These are phyloP conservation scores for Aaosphaeria pasadenensis DNA, from an alignment of 2,329 filamentous ascomycete species.

Conservation along the genomic window DNA sequence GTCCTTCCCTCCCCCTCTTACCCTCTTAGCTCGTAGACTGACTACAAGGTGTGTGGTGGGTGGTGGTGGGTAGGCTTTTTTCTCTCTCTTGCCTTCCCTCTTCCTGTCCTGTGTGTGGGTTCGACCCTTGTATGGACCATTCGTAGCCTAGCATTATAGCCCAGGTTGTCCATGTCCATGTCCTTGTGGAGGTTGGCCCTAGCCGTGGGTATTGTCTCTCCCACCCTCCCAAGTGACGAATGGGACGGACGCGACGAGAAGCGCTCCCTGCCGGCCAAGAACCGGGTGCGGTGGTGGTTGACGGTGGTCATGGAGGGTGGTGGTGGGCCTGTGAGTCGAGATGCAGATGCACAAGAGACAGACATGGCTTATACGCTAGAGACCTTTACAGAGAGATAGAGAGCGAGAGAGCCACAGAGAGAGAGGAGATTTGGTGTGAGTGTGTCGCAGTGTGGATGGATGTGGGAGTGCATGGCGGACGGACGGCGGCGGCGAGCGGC, in stretches of 20 bases:
- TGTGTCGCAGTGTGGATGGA: not conserved
- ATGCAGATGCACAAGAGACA: not conserved
- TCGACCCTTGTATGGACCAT: too few relatives aligned
- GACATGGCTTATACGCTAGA: not conserved
- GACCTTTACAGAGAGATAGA: not conserved
- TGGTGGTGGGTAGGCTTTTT: not conserved
- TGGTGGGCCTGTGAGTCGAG: not conserved
- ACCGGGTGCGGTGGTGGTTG: not conserved
- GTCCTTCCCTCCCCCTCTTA: too few relatives aligned
- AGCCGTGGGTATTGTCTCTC: too few relatives aligned
- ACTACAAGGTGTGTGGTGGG: not conserved
- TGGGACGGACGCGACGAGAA: not conserved
- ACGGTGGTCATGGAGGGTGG: not conserved
- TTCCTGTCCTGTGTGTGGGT: too few relatives aligned
- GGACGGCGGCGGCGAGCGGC: not conserved
- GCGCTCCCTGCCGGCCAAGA: conserved; percentile 6
- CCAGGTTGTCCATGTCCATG: too few relatives aligned
- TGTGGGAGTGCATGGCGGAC: not conserved
- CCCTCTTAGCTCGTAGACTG: not conserved
- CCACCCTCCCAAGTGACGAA: too few relatives aligned
- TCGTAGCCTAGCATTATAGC: too few relatives aligned
- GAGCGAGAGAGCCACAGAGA: not conserved
- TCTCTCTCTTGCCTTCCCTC: too few relatives aligned
- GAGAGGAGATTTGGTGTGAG: not conserved
- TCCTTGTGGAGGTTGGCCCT: too few relatives aligned